A percentile compares a stretch with the other conserved stretches of the same genome.
These are phyloP conservation scores for Fusarium annulatum DNA, from an alignment of 2,329 filamentous ascomycete genomes.

Conservation along the genomic window DNA sequence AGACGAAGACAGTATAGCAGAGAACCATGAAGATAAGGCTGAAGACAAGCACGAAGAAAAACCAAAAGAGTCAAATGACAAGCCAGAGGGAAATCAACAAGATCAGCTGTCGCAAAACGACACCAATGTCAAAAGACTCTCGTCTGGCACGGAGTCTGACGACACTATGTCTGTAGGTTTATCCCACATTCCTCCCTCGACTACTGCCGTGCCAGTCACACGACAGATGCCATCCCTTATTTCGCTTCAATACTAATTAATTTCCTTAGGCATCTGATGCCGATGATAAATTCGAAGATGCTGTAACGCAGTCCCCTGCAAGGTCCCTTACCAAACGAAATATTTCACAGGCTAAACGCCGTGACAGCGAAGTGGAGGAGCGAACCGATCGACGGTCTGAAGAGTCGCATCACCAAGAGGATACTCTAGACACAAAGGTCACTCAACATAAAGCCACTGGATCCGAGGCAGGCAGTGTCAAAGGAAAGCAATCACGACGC, in stretches of 20 bases:
- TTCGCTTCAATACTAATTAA: slow-evolving; percentile 28
- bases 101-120: slow-evolving; percentile 35
- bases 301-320: slow-evolving; percentile 71
- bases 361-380: slow-evolving; percentile 24
- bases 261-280: slow-evolving; percentile 46
- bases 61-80: background rate
- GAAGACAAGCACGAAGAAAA: background rate
- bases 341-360: slow-evolving; percentile 50
- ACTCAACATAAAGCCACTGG: slow-evolving; percentile 30
- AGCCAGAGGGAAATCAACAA: slow-evolving; percentile 16
- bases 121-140: slow-evolving; percentile 43
- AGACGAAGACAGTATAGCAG: background rate
- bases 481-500: slow-evolving; percentile 40
- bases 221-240: slow-evolving; percentile 28
- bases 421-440: slow-evolving; percentile 14
- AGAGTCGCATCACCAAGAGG: slow-evolving; percentile 18
- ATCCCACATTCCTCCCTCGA: slow-evolving; percentile 23
- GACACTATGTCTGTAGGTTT: slow-evolving; percentile 47
- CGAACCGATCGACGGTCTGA: slow-evolving; percentile 22
- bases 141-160: slow-evolving; percentile 48
- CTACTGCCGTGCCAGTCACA: slow-evolving; percentile 28
- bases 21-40: slow-evolving; percentile 1
- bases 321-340: slow-evolving; percentile 70
- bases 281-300: slow-evolving; percentile 79
- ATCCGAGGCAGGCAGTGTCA: slow-evolving; percentile 27